Evolutionary conservation across 2,329 filamentous ascomycete genomes (phyloP).

Genomic region (Pseudogymnoascus sp.): DNA sequence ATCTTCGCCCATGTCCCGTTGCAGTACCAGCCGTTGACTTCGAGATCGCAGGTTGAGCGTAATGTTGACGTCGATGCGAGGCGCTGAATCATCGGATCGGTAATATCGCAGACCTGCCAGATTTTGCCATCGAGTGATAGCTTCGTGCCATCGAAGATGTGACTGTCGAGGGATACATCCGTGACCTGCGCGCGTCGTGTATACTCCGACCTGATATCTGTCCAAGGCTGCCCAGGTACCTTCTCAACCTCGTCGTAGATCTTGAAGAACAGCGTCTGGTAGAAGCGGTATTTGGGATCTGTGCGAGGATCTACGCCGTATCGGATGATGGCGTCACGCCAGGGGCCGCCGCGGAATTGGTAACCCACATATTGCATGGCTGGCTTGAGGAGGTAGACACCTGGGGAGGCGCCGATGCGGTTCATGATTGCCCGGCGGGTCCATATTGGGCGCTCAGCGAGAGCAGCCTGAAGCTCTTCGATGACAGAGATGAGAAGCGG

Average conservation of each 20-base stretch:
- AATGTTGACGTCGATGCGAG: conserved; percentile 60
- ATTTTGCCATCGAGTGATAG: conserved; percentile 77
- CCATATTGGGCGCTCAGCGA: conserved; percentile 74
- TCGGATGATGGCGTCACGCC: conserved; percentile 77
- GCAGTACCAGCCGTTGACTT: conserved; percentile 74
- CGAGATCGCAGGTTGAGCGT: conserved; percentile 49
- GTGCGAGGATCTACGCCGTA: conserved; percentile 81
- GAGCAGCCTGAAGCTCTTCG: conserved; percentile 53
- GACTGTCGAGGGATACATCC: conserved; percentile 39
- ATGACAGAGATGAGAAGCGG: conserved; percentile 58
- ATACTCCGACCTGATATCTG: conserved; percentile 15
- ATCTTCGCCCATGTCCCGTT: conserved; percentile 76
- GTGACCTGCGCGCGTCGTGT: conserved; percentile 16
- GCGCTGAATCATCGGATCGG: conserved; percentile 63
- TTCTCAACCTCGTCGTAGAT: conserved; percentile 34
- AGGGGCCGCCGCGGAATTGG: conserved; percentile 87
- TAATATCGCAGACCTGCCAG: conserved; percentile 91
- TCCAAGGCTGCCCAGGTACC: conserved; percentile 18
- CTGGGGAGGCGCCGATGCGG: conserved; percentile 47
- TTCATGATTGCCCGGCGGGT: conserved; percentile 79
- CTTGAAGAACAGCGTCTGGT: conserved; percentile 87
- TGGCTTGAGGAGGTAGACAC: conserved; percentile 57
- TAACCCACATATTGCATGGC: conserved; percentile 82
- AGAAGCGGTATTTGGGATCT: conserved; percentile 68
- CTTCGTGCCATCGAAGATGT: conserved; percentile 75